Evolutionary conservation across 345 rosid genomes (phyloP).

Genomic region (Pugionium dolabratum): DNA sequence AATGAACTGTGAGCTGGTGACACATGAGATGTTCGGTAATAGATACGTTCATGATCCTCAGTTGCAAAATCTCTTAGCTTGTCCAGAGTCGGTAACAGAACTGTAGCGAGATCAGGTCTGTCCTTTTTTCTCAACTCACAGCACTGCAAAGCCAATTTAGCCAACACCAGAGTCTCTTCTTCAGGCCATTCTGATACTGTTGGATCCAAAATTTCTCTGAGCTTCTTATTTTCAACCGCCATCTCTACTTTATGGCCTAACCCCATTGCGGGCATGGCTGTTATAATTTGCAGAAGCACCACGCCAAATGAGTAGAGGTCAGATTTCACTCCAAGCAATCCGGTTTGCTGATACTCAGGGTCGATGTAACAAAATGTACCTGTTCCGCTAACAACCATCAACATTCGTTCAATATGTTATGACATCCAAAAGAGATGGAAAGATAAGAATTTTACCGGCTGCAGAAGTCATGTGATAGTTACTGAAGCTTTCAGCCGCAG

Average conservation of each 20-base stretch:
- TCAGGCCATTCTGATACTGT: conserved; percentile 67
- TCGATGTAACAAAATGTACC: conserved; percentile 82
- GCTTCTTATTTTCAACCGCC: conserved; percentile 53
- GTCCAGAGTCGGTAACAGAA: conserved; percentile 62
- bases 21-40: conserved; percentile 9
- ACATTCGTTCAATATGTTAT: conserved; percentile 27
- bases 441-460: conserved; percentile 49
- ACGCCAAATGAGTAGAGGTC: conserved; percentile 82
- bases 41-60: conserved; percentile 35
- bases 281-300: conserved; percentile 71
- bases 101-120: conserved; percentile 68
- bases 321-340: conserved; percentile 80
- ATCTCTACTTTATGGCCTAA: conserved; percentile 52
- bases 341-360: conserved; percentile 87
- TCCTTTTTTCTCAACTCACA: conserved; percentile 81
- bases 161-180: conserved; percentile 60
- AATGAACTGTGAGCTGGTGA: conserved; percentile 19
- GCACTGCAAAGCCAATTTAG: conserved; percentile 65
- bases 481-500: conserved; percentile 43
- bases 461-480: conserved; percentile 68
- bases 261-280: conserved; percentile 72
- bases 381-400: conserved; percentile 16
- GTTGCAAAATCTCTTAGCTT: conserved; percentile 50
- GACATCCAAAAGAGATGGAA: background rate
- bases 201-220: conserved; percentile 62